Percentiles rank a stretch among this genome's conserved stretches.
phyloP scores from a whole-genome alignment of 306 rosid species.

The Vigna reflexopilosa region DNA sequence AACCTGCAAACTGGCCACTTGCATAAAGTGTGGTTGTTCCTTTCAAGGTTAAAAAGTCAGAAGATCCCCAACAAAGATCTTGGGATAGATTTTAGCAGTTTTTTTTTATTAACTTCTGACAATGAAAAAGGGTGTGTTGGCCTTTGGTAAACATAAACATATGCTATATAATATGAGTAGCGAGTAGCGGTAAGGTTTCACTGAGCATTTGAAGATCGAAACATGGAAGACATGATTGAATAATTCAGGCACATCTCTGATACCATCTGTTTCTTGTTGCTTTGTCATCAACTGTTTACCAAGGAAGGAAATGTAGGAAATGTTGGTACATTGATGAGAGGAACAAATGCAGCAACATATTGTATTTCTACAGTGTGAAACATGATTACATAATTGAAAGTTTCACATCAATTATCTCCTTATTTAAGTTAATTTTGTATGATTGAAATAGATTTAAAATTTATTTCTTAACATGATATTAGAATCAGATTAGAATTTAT shows the following conservation, averaged over 20 bases:
- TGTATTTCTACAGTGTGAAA: not conserved
- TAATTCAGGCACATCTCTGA: conserved; percentile 6
- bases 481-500: too few relatives aligned
- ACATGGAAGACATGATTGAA: not conserved
- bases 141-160: conserved; percentile 32
- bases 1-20: conserved; percentile 33
- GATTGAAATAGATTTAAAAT: too few relatives aligned
- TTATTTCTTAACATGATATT: too few relatives aligned
- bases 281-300: conserved; percentile 10
- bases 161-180: too few relatives aligned
- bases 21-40: conserved; percentile 15
- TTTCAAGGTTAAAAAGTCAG: conserved; percentile 39
- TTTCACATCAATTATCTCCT: too few relatives aligned
- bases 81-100: conserved; percentile 29
- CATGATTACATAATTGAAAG: not conserved
- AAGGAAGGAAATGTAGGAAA: not conserved
- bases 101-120: conserved; percentile 42
- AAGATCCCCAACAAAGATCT: conserved; percentile 40
- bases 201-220: not conserved
- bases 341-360: conserved; percentile 28
- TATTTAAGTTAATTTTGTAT: too few relatives aligned
- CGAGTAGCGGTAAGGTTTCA: not conserved
- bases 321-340: not conserved
- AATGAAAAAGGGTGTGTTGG: conserved; percentile 33
- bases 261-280: conserved; percentile 24